Evolutionary conservation across 257 asterid genomes (phyloP).

Genomic region (Handroanthus guayacan): DNA sequence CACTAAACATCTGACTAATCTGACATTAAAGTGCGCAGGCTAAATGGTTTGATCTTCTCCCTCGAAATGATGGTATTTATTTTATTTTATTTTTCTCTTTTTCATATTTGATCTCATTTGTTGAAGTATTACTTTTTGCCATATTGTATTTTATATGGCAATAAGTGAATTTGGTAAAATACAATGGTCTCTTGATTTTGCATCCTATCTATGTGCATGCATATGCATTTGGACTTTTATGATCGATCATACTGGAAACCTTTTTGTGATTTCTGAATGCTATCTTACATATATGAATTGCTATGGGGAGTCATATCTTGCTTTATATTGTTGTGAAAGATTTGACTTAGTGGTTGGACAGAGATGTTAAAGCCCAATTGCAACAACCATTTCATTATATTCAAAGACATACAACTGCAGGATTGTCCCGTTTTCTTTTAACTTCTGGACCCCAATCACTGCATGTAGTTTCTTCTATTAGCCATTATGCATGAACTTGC

Average conservation of each 20-base stretch:
- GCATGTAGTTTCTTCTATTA: neutral
- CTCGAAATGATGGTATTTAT: neutral
- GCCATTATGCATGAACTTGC: neutral
- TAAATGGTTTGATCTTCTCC: slow-evolving; percentile 18
- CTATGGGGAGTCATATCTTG: slow-evolving; percentile 53
- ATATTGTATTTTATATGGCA: neutral
- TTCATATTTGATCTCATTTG: neutral
- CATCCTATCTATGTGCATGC: slow-evolving; percentile 33
- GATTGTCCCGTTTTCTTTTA: slow-evolving; percentile 13
- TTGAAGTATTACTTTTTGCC: neutral
- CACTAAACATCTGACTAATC: neutral
- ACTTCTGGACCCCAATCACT: slow-evolving; percentile 12
- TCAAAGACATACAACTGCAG: neutral
- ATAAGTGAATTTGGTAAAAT: slow-evolving; percentile 17
- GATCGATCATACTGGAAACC: slow-evolving; percentile 37
- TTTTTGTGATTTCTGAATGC: slow-evolving; percentile 20
- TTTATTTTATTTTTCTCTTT: neutral
- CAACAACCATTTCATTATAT: neutral
- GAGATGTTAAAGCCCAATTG: neutral
- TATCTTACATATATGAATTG: slow-evolving; percentile 43
- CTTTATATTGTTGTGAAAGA: slow-evolving; percentile 25
- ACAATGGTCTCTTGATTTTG: slow-evolving; percentile 28
- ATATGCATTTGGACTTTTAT: slow-evolving; percentile 44
- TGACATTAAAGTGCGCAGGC: neutral
- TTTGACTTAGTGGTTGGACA: slow-evolving; percentile 34